phyloP scores from a whole-genome alignment of 2,329 filamentous ascomycete genomes.

The Capronia americana region DNA sequence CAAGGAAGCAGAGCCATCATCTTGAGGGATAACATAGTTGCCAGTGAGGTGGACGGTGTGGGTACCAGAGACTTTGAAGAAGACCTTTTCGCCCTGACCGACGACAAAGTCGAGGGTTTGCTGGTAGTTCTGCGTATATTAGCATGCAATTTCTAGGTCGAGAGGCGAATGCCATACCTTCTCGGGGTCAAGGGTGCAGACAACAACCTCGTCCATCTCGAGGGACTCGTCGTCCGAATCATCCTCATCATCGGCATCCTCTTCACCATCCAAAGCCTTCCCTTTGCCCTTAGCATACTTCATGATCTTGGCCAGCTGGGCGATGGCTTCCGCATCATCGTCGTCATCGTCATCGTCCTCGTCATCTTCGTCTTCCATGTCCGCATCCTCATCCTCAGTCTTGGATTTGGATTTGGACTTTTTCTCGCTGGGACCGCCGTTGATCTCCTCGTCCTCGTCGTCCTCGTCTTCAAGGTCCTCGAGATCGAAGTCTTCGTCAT shows the following conservation, averaged over 20 bases:
- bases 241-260: conserved; percentile 59
- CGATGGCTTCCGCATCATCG: conserved; percentile 57
- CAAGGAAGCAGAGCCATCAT: conserved; percentile 52
- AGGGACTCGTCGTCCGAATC: conserved; percentile 63
- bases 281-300: conserved; percentile 63
- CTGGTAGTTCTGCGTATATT: conserved; percentile 76
- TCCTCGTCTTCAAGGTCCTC: conserved; percentile 53
- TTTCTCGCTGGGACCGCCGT: conserved; percentile 78
- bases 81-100: conserved; percentile 84
- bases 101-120: conserved; percentile 94
- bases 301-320: conserved; percentile 62
- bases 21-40: conserved; percentile 84
- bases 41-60: conserved; percentile 92
- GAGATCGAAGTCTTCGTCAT: conserved; percentile 47
- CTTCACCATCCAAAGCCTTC: conserved; percentile 71
- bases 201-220: conserved; percentile 74
- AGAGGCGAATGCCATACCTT: conserved; percentile 64
- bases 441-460: conserved; percentile 64
- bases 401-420: conserved; percentile 81
- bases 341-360: conserved; percentile 68
- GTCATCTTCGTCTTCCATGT: conserved; percentile 73
- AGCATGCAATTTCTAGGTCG: conserved; percentile 7
- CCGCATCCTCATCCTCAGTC: conserved; percentile 78
- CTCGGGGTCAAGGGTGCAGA: conserved; percentile 94
- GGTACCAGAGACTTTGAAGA: conserved; percentile 88